phyloP scores from a whole-genome alignment of 305 asterid species.

The Fraxinus sp. region DNA sequence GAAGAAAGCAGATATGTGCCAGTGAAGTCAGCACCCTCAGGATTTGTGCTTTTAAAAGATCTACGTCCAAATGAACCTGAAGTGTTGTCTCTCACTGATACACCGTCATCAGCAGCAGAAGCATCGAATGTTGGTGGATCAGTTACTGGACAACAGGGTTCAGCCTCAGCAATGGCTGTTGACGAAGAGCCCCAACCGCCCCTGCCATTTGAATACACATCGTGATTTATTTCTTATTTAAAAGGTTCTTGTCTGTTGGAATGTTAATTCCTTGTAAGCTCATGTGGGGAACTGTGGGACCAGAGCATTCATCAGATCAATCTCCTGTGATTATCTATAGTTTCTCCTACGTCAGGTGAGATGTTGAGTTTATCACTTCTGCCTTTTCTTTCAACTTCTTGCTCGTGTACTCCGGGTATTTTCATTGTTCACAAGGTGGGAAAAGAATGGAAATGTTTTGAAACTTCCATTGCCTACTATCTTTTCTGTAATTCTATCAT shows the following conservation, averaged over 20 bases:
- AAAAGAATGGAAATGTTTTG: background rate
- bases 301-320: background rate
- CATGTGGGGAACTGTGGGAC: background rate
- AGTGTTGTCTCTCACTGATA: constrained; percentile 74
- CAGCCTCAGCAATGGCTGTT: constrained; percentile 84
- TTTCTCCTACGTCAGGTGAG: background rate
- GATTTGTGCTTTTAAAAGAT: constrained; percentile 85
- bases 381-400: background rate
- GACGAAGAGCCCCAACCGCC: constrained; percentile 99
- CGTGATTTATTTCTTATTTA: constrained; percentile 34
- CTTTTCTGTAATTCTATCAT: background rate
- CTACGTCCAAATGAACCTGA: constrained; percentile 82
- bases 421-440: background rate
- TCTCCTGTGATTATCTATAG: background rate
- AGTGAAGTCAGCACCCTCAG: constrained; percentile 78
- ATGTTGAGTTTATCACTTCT: background rate
- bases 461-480: background rate
- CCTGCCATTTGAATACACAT: constrained; percentile 78
- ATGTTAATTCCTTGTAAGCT: background rate
- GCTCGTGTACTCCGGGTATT: background rate
- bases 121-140: constrained; percentile 49
- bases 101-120: constrained; percentile 61
- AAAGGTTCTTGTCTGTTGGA: background rate
- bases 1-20: constrained; percentile 91
- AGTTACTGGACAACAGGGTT: constrained; percentile 52